These are phyloP conservation scores for Hygrophorus russula DNA, from an alignment of 768 basidiomycete genomes.

Conservation along the genomic window DNA sequence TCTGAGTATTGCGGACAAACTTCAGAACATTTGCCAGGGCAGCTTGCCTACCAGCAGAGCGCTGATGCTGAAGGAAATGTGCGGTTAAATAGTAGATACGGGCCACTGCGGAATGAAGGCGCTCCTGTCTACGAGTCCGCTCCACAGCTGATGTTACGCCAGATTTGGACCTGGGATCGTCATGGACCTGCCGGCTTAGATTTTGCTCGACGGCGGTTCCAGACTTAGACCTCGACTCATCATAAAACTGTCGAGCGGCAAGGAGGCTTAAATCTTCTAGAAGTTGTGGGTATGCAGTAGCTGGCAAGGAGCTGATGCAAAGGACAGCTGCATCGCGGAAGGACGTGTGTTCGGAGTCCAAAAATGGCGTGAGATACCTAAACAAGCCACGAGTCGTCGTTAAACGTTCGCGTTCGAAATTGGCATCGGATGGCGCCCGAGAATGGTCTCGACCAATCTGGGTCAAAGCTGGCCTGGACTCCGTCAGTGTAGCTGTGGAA, in stretches of 20 bases:
- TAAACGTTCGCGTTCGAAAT: conserved; percentile 72
- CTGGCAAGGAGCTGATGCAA: conserved; percentile 81
- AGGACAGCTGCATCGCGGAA: conserved; percentile 83
- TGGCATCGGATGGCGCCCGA: conserved; percentile 60
- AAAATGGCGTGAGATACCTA: conserved; percentile 74
- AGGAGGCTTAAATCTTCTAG: conserved; percentile 77
- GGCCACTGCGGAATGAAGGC: conserved; percentile 76
- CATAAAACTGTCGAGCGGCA: conserved; percentile 74
- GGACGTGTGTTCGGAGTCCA: conserved; percentile 73
- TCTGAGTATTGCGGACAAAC: conserved; percentile 76
- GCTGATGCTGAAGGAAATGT: conserved; percentile 59
- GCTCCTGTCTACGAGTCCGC: conserved; percentile 62
- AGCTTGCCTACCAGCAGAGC: conserved; percentile 56
- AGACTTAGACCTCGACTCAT: conserved; percentile 46
- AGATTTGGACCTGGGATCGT: conserved; percentile 44
- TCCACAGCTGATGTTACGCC: conserved; percentile 32
- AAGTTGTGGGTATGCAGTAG: conserved; percentile 64
- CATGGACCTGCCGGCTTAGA: conserved; percentile 50
- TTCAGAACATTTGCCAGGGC: conserved; percentile 74
- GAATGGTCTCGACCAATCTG: conserved; percentile 54
- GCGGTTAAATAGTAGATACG: conserved; percentile 85
- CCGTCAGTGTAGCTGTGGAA: conserved; percentile 62
- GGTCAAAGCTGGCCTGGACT: conserved; percentile 44
- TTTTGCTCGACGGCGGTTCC: conserved; percentile 27
- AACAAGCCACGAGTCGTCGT: conserved; percentile 78